Evolutionary conservation across 208 protist genomes (phyloP), one percentile per base, ranked within the genome.

Genomic region (Wallacemonas rigidus): DNA sequence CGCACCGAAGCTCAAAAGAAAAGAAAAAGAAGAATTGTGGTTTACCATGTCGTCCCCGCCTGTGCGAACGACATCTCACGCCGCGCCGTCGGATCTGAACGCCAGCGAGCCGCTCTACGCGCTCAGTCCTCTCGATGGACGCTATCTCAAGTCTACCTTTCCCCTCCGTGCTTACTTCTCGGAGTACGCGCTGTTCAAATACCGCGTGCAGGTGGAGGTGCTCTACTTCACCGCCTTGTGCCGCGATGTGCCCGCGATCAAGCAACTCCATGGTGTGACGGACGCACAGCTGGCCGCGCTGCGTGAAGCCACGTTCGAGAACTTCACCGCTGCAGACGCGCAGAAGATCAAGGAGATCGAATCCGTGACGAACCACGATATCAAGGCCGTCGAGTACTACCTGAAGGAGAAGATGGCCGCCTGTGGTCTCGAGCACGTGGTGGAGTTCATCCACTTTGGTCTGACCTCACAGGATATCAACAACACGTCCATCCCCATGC

Each of bases 401-500:
- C 61, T 98, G 41, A 98, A 98, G 80, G 83, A 95, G 39, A 97
- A 95, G 64, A 92, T 98, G 83, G 54, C 57, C 3, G 70, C 17
- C 4, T 89, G 80, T 36, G 87, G 88, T 56, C 87, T 97, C 39
- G 79, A 62, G 35, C 17, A 86, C 3, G 76, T 92, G 17, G 83
- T 72, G 64, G 97, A 99, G 80, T 99, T 98, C 81, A 89, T 99
- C 41, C 98, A 99, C 79, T 99, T 99, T 80, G 97, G 92, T n/a
- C 81, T 98, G 9, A 99, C 98, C 45, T 98, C 94, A 51, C 97
- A 99, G 80, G 98, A 99, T 73, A 98, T 99, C 77, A 99, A 99
- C 83, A 99, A 99, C 83, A 98, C 97, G 14, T 84, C 92, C 1
- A 97, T 98, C 61, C 95, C 96, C 35, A 95, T 98, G 80, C 86